phyloP scores from a whole-genome alignment of 306 rosid genomes.

The Quercus bicolor region DNA sequence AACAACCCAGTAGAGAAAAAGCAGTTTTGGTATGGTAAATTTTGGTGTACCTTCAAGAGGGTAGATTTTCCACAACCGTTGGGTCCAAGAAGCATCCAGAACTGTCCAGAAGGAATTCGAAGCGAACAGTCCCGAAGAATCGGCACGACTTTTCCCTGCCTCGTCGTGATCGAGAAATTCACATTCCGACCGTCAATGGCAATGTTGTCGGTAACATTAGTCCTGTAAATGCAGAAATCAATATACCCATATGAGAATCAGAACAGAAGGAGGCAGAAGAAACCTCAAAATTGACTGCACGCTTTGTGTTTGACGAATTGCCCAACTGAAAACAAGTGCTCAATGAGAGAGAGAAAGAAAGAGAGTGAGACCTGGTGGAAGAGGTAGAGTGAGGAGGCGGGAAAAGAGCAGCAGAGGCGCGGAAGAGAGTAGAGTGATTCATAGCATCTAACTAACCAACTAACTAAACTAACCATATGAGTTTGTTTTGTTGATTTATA shows the following conservation, averaged over 20 bases:
- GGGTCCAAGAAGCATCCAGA: slow-evolving; percentile 95
- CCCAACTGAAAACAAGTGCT: slow-evolving; percentile 16
- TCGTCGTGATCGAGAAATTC: slow-evolving; percentile 49
- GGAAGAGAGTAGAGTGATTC: slow-evolving; percentile 29
- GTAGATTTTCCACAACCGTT: slow-evolving; percentile 91
- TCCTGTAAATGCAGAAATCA: slow-evolving; percentile 28
- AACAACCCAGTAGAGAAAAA: neutral
- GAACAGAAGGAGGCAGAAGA: neutral
- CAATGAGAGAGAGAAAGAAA: neutral
- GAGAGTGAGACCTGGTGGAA: slow-evolving; percentile 14
- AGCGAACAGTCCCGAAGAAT: slow-evolving; percentile 72
- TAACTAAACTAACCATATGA: neutral
- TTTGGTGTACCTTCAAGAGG: slow-evolving; percentile 60
- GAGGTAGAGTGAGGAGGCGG: slow-evolving; percentile 35
- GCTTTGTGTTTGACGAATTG: slow-evolving; percentile 30
- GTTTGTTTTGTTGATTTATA: too few relatives aligned
- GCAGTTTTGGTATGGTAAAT: neutral
- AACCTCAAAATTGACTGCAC: neutral
- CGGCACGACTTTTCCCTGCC: slow-evolving; percentile 42
- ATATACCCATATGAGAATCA: neutral
- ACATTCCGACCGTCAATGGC: slow-evolving; percentile 64
- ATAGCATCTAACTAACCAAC: slow-evolving; percentile 16
- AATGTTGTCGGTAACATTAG: slow-evolving; percentile 27
- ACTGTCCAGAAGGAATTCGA: slow-evolving; percentile 75
- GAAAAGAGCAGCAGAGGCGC: slow-evolving; percentile 28